A percentile compares a stretch with the other conserved stretches of the same genome.
phyloP scores from a whole-genome alignment of 148 eudicot genomes.

The Spergularia bocconei region DNA sequence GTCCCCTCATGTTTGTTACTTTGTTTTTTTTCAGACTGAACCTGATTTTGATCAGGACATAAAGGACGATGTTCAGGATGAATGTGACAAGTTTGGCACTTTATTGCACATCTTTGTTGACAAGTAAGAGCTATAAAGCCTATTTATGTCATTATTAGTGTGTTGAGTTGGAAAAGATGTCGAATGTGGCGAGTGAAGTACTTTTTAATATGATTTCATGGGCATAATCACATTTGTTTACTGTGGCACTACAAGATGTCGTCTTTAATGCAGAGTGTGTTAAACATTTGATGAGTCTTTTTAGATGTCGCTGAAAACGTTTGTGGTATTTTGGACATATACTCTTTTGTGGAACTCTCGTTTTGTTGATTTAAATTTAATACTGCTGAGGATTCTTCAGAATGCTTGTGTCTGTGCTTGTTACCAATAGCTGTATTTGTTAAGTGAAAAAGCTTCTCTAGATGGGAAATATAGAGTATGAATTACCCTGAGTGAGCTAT shows the following conservation, averaged over 20 bases:
- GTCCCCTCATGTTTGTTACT: constrained; percentile 3
- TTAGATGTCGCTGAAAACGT: no score
- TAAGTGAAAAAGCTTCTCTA: not conserved
- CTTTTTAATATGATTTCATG: not conserved
- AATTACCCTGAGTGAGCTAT: no score
- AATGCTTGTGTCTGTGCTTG: not conserved
- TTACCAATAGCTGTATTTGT: not conserved
- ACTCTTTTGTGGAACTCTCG: no score
- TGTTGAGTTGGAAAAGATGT: not conserved
- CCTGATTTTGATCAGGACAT: constrained; percentile 89
- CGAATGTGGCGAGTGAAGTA: not conserved
- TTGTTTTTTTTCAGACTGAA: constrained; percentile 49
- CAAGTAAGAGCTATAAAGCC: constrained; percentile 45
- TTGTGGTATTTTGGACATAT: no score
- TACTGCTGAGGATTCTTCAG: not conserved
- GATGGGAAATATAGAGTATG: no score
- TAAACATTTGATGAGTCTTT: no score
- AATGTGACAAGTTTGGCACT: constrained; percentile 66
- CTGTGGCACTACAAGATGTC: no score
- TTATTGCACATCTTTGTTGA: constrained; percentile 74
- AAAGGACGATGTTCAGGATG: constrained; percentile 74
- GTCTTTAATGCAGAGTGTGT: no score
- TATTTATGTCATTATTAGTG: not conserved
- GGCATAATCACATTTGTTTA: no score
- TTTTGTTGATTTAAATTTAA: no score